phyloP scores from a whole-genome alignment of 768 basidiomycete species.

The Brasilioporus rufonigricans region DNA sequence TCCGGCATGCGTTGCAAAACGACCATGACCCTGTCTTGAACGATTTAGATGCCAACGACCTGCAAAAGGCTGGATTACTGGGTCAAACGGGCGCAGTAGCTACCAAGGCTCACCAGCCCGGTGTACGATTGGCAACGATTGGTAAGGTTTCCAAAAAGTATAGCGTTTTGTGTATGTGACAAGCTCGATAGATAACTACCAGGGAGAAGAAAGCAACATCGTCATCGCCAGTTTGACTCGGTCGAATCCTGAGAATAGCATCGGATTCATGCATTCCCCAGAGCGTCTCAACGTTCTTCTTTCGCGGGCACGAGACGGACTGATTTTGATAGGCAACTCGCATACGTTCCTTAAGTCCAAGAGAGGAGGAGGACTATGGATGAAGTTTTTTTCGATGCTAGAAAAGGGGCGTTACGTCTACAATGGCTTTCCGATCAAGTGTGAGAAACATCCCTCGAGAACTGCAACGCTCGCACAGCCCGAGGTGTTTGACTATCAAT shows the following conservation, averaged over 20 bases:
- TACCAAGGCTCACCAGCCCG: slow-evolving; percentile 36
- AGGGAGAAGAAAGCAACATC: slow-evolving; percentile 73
- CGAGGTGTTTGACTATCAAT: slow-evolving; percentile 48
- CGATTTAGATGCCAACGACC: slow-evolving; percentile 60
- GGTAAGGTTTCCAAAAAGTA: slow-evolving; percentile 40
- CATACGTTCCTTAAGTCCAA: slow-evolving; percentile 56
- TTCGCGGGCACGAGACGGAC: slow-evolving; percentile 62
- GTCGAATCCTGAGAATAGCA: slow-evolving; percentile 53
- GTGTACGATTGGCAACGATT: slow-evolving; percentile 62
- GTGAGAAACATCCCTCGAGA: slow-evolving; percentile 51
- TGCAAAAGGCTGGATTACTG: slow-evolving; percentile 56
- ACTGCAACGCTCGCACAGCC: slow-evolving; percentile 37
- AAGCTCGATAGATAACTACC: slow-evolving; percentile 61
- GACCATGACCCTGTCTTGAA: slow-evolving; percentile 58
- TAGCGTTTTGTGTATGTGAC: not conserved
- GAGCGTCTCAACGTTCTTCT: slow-evolving; percentile 74
- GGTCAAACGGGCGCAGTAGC: slow-evolving; percentile 34
- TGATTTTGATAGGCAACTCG: slow-evolving; percentile 67
- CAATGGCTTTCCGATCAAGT: slow-evolving; percentile 59
- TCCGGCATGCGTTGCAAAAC: slow-evolving; percentile 43
- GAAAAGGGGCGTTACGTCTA: slow-evolving; percentile 44
- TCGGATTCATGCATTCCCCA: slow-evolving; percentile 70
- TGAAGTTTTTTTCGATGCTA: slow-evolving; percentile 45
- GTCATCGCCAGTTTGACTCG: slow-evolving; percentile 61
- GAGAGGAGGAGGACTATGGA: slow-evolving; percentile 55